Evolutionary conservation across 2,329 filamentous ascomycete species (phyloP), one percentile per base, ranked within the genome.

Genomic region (Epicoccum sorghinum): DNA sequence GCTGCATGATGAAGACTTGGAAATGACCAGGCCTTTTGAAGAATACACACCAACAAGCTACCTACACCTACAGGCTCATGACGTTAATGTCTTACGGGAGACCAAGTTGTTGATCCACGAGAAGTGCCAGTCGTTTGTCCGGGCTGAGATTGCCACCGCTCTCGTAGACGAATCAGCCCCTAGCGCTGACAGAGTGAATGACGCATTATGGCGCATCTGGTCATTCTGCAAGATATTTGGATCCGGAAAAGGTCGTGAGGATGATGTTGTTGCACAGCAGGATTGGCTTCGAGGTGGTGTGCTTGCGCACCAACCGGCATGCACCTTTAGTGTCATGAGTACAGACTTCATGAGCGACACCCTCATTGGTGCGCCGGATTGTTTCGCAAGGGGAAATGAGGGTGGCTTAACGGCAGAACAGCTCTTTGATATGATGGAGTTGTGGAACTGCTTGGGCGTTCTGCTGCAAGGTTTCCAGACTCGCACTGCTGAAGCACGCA

Each of bases 191-290:
- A 80, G 84, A 52, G 78, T 87, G 24, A 82, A 87, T 52, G 80
- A 86, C 67, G 85, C 85, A 0, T 79, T 88, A 42, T 88, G 84
- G 83, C 81, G 85, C 2, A 82, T 88, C 27, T 87, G 85, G 85
- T 85, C 82, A 0, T 88, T 88, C 70, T 87, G 85, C 69, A 80
- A 80, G 48, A 81, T 87, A 29, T 88, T 88, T 47, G 86, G 86
- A 1, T 80, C 78, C 44, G 78, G 79, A 0, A 86, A 84, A 60
- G 79, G 78, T 4, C 79, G 84, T 12, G 83, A 86, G 60, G 80
- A 84, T 27, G 84, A 87, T 55, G 75, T 86, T 30, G 75, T 80
- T 32, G 83, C 80, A 4, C 85, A 88, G 66, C 78, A 84, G 60
- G 84, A 87, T 62, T 88, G 86, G 86, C 73, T 88, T 9, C 82